Percentiles rank a stretch among this genome's conserved stretches.
Conservation (phyloP, 371 early-diverging fungal genomes). For the Mucor piriformis region DNA sequence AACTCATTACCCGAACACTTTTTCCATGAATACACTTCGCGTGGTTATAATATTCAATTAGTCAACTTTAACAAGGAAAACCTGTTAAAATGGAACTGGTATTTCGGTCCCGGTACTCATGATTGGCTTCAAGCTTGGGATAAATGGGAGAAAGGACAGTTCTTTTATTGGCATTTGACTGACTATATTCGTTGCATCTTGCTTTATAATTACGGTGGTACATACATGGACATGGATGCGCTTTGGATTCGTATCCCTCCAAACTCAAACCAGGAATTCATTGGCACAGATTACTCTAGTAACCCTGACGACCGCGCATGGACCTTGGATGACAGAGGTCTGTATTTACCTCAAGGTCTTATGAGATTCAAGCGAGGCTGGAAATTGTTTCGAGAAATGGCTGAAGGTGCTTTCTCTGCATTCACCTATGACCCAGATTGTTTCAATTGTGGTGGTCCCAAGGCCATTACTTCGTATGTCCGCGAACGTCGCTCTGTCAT, state of each 20-base stretch:
- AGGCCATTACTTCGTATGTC: conserved; percentile 65
- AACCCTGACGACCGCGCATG: conserved; percentile 53
- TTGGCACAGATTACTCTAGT: conserved; percentile 63
- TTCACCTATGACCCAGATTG: conserved; percentile 61
- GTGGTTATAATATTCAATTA: conserved; percentile 66
- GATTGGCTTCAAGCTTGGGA: conserved; percentile 68
- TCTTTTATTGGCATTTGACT: conserved; percentile 64
- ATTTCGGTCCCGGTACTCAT: conserved; percentile 61
- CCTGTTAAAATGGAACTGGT: conserved; percentile 62
- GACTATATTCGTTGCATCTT: conserved; percentile 62
- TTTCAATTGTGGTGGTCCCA: conserved; percentile 69
- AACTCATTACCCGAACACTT: conserved; percentile 59
- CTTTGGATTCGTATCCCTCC: conserved; percentile 67
- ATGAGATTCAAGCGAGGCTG: conserved; percentile 71
- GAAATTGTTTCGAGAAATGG: conserved; percentile 64
- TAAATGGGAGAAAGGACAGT: conserved; percentile 55
- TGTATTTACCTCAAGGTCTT: conserved; percentile 64
- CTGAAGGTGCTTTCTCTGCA: conserved; percentile 57
- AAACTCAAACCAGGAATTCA: conserved; percentile 58
- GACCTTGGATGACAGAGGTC: conserved; percentile 65
- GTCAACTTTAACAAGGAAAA: conserved; percentile 61
- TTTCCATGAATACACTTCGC: conserved; percentile 54
- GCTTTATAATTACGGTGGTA: conserved; percentile 70
- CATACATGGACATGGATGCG: conserved; percentile 75
- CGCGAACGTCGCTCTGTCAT: conserved; percentile 49